Percentiles rank a stretch among this genome's conserved stretches.
phyloP scores from a whole-genome alignment of 208 protist genomes.

The Trypanosomatidae sp. region DNA sequence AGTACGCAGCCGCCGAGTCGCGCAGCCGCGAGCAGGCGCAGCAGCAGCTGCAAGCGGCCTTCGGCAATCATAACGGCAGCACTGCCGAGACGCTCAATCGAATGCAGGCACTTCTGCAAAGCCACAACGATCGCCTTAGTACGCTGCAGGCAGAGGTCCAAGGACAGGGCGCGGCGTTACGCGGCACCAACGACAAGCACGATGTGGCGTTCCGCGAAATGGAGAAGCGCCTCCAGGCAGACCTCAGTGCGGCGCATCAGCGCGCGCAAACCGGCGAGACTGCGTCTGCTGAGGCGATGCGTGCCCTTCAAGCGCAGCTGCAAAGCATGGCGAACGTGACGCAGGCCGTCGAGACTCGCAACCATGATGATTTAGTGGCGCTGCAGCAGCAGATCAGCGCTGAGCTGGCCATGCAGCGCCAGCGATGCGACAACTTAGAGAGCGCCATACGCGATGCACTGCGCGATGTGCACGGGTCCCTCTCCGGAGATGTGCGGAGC shows the following conservation, averaged over 20 bases:
- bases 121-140: conserved; percentile 50
- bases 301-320: conserved; percentile 44
- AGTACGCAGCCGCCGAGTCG: conserved; percentile 54
- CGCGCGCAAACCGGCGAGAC: conserved; percentile 51
- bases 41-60: conserved; percentile 40
- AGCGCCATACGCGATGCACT: conserved; percentile 49
- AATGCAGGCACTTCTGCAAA: conserved; percentile 29
- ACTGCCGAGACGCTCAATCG: conserved; percentile 21
- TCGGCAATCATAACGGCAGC: conserved; percentile 31
- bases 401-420: conserved; percentile 38
- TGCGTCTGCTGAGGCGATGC: conserved; percentile 47
- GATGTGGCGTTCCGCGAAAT: conserved; percentile 43
- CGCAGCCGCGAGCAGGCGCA: conserved; percentile 46
- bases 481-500: conserved; percentile 49
- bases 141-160: conserved; percentile 59
- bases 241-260: conserved; percentile 48
- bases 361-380: conserved; percentile 43
- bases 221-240: conserved; percentile 66
- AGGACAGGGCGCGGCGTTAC: conserved; percentile 37
- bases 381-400: conserved; percentile 57
- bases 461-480: conserved; percentile 50
- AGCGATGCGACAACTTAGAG: conserved; percentile 60
- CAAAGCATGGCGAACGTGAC: conserved; percentile 39
- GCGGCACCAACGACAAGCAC: conserved; percentile 53
- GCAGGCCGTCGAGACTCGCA: conserved; percentile 54